Conservation (phyloP, 768 basidiomycete genomes). For the Omphalotus guepiniiformis region DNA sequence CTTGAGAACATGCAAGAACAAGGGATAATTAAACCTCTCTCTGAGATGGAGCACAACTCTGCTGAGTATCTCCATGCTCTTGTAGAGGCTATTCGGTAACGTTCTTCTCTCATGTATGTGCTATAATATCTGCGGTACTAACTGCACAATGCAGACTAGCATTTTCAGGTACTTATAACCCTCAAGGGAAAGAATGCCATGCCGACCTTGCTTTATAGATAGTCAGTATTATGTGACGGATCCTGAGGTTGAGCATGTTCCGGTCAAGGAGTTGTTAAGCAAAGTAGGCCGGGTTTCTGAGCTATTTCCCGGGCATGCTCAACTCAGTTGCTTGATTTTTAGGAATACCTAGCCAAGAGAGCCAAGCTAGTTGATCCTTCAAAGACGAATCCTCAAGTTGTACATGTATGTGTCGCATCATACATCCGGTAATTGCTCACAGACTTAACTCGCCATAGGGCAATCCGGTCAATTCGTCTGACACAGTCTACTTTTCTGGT, state of each 20-base stretch:
- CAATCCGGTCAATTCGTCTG: conserved; percentile 77
- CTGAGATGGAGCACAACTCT: conserved; percentile 88
- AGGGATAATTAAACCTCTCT: conserved; percentile 61
- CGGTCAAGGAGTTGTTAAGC: conserved; percentile 80
- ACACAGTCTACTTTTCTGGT: conserved; percentile 95
- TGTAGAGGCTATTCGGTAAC: conserved; percentile 79
- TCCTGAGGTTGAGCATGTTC: conserved; percentile 72
- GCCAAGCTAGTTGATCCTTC: conserved; percentile 74
- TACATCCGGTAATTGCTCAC: conserved; percentile 5
- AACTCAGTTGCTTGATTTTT: conserved; percentile 5
- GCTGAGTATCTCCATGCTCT: conserved; percentile 83
- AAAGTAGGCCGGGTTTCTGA: conserved; percentile 43
- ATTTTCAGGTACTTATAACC: conserved; percentile 59
- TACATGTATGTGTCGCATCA: conserved; percentile 46
- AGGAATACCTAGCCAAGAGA: conserved; percentile 82
- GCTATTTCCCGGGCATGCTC: conserved; percentile 1
- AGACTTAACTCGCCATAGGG: conserved; percentile 47
- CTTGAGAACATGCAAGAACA: conserved; percentile 81
- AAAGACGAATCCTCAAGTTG: conserved; percentile 59
- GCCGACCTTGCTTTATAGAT: conserved; percentile 40
- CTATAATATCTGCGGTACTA: neutral
- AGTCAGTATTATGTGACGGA: conserved; percentile 91
- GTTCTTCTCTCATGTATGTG: conserved; percentile 15
- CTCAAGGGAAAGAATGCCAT: neutral
- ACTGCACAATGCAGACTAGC: conserved; percentile 40